Percentiles rank a stretch among this genome's conserved stretches.
Conservation (phyloP, 192 early-diverging fungal genomes). For the Coemansia sp. region DNA sequence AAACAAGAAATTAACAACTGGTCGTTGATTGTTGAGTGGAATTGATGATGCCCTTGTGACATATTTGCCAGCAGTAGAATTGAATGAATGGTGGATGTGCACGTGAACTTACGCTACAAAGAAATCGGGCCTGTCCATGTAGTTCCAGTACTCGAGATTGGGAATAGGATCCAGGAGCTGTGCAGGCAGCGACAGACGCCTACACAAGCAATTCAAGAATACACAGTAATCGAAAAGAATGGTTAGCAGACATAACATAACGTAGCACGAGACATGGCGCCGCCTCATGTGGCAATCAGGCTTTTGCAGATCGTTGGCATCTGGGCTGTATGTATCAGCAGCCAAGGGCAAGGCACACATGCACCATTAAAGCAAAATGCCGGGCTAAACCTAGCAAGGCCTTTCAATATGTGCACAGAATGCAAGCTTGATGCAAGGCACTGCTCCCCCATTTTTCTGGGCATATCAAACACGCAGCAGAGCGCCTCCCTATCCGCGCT, state of each 20-base stretch:
- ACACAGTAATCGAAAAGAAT: background rate
- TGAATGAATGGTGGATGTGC: slow-evolving; percentile 7
- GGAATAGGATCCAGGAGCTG: slow-evolving; percentile 71
- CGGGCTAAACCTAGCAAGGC: background rate
- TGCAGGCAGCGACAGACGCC: slow-evolving; percentile 70
- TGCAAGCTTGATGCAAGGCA: slow-evolving; percentile 4
- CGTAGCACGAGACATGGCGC: slow-evolving; percentile 3
- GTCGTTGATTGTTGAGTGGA: background rate
- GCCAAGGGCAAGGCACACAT: slow-evolving; percentile 7
- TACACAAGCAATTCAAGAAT: slow-evolving; percentile 29
- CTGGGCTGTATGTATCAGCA: background rate
- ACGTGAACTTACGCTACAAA: slow-evolving; percentile 59
- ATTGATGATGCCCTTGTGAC: slow-evolving; percentile 8
- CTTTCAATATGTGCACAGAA: background rate
- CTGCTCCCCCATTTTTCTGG: background rate
- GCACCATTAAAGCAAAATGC: background rate
- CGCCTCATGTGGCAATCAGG: slow-evolving; percentile 11
- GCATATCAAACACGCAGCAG: slow-evolving; percentile 1
- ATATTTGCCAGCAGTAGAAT: slow-evolving; percentile 1
- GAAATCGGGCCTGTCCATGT: slow-evolving; percentile 75
- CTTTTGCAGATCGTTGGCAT: slow-evolving; percentile 1
- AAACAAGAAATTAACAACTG: slow-evolving; percentile 15
- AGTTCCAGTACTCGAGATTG: slow-evolving; percentile 78
- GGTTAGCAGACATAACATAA: background rate
- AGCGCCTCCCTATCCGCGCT: background rate